Percentiles rank a stretch among this genome's conserved stretches.
phyloP scores from a whole-genome alignment of 2,329 filamentous ascomycete genomes.

The Exophiala bonariae region DNA sequence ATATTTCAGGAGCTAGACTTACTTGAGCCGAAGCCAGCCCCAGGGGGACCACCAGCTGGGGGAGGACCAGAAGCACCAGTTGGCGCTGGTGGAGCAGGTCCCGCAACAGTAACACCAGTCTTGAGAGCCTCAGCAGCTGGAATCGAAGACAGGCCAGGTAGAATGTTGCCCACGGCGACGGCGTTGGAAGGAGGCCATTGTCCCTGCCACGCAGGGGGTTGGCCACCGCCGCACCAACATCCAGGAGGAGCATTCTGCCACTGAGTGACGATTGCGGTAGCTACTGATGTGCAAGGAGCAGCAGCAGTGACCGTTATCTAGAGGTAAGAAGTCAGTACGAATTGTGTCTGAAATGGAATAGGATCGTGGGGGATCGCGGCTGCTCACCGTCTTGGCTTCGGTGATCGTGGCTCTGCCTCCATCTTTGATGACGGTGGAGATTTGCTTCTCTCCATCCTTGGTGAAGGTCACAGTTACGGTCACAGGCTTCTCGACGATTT shows the following conservation, averaged over 20 bases:
- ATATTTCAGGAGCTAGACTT: background rate
- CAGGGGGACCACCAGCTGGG: conserved; percentile 15
- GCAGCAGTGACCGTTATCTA: conserved; percentile 23
- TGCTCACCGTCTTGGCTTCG: conserved; percentile 19
- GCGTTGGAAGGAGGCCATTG: conserved; percentile 4
- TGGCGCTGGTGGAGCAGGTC: conserved; percentile 8
- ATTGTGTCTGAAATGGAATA: background rate
- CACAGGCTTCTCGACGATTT: background rate
- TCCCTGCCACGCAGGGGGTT: conserved; percentile 1
- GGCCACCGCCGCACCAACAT: conserved; percentile 18
- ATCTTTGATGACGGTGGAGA: background rate
- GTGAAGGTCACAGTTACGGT: conserved; percentile 6
- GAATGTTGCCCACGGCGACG: conserved; percentile 9
- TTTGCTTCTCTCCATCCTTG: conserved; percentile 5
- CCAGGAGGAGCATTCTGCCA: conserved; percentile 22
- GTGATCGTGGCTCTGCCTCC: conserved; percentile 4
- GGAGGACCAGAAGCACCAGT: conserved; percentile 14
- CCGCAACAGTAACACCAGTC: conserved; percentile 21
- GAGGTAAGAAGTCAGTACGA: conserved; percentile 1
- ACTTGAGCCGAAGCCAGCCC: conserved; percentile 16
- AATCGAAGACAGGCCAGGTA: conserved; percentile 23
- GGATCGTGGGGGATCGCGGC: background rate
- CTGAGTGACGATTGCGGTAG: conserved; percentile 21
- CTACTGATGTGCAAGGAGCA: conserved; percentile 17
- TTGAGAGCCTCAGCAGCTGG: conserved; percentile 22